Base-by-base conservation (phyloP, 2,329 filamentous ascomycete species). In the Aspergillus puulaauensis region DNA sequence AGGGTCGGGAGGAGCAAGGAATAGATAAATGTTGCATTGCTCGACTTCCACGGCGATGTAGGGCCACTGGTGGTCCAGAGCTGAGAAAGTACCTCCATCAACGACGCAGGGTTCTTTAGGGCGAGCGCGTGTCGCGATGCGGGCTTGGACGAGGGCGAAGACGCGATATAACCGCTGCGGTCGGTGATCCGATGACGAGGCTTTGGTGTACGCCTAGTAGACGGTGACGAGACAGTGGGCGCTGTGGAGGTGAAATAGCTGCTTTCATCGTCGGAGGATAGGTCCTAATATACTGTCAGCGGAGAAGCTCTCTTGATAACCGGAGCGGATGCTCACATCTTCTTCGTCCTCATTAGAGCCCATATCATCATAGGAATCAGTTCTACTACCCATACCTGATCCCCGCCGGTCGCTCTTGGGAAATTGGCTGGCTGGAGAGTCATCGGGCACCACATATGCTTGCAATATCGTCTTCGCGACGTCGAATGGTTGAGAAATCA, bases 401-500 rank as follows among this genome's bases (percentile, higher is more conserved):
- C 61, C 68, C 57, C 66, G 70, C 49, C 70, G 68, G 40, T 64
- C 64, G 55, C 73, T 68, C 47, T 60, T 61, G 17, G 64, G 66
- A 53, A 63, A 70, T 54, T 66, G 66, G 52, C 66, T 67, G 40
- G 71, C 71, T 31, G 73, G 67, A 23, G 70, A 50, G 33, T 55
- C 71, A 54, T 70, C 74, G 9, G 74, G 72, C 39, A 79, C 79
- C 52, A 84, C 76, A 62, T 85, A 86, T 52, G 92, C 86, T 77
- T 99, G 95, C 66, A 99, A 78, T 56, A 98, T 85, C 14, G 89
- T 95, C 82, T 97, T 98, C 70, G 93, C 92, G 57, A 97, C 93
- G 80, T 98, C 95, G 74, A 99, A 98, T 14, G 95, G 95, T 77
- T 99, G 95, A 54, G 91, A 90, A 72, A 96, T 87, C 69, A 98